These are phyloP conservation scores for Lipomyces sp. DNA, from an alignment of 805 yeast genomes.

Conservation along the genomic window DNA sequence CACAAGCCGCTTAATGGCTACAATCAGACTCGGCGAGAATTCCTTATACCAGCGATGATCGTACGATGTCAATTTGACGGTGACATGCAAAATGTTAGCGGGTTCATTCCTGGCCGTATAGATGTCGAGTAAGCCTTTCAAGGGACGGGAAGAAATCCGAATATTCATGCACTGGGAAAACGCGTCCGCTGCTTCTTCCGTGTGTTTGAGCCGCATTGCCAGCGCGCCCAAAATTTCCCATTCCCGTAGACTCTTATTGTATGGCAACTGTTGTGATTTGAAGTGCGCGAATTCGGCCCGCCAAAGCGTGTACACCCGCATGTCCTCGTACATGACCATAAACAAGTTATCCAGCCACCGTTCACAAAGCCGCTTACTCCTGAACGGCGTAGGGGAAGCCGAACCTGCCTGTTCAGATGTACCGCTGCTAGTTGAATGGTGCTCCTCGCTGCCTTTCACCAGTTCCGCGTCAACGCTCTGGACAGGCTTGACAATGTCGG, in stretches of 20 bases:
- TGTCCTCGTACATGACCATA: constrained; percentile 69
- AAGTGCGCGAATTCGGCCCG: constrained; percentile 88
- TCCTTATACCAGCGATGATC: constrained; percentile 97
- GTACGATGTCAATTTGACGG: constrained; percentile 91
- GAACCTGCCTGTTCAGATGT: constrained; percentile 14
- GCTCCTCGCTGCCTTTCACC: constrained; percentile 35
- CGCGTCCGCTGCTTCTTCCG: constrained; percentile 85
- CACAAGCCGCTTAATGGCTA: constrained; percentile 29
- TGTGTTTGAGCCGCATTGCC: constrained; percentile 83
- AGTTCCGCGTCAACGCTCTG: constrained; percentile 37
- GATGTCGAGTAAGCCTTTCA: constrained; percentile 71
- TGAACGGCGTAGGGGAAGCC: constrained; percentile 36
- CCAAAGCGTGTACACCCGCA: constrained; percentile 81
- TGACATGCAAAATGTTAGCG: constrained; percentile 64
- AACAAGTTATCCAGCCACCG: constrained; percentile 80
- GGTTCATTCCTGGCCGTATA: constrained; percentile 51
- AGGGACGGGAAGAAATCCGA: constrained; percentile 80
- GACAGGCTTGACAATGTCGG: constrained; percentile 36
- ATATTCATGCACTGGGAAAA: constrained; percentile 70
- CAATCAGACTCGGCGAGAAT: constrained; percentile 36
- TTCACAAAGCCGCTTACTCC: constrained; percentile 66
- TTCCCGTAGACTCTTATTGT: constrained; percentile 77
- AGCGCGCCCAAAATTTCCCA: constrained; percentile 92
- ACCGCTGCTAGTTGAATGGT: constrained; percentile 18
- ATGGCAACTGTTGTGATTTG: constrained; percentile 82